These are phyloP conservation scores for Wickerhamomyces mucosus DNA, from an alignment of 805 yeast genomes.

Conservation along the genomic window DNA sequence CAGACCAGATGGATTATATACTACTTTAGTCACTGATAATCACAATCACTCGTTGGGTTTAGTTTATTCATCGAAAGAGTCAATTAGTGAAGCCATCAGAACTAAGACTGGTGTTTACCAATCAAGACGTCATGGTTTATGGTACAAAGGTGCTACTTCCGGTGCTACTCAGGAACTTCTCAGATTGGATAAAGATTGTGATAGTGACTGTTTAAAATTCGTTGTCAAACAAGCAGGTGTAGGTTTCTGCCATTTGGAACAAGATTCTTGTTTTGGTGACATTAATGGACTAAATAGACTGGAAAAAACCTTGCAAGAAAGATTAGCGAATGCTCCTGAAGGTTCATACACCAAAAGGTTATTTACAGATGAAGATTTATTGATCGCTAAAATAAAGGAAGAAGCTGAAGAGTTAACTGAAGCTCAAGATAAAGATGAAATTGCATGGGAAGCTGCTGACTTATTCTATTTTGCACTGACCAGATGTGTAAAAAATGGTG, in stretches of 20 bases:
- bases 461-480: constrained; percentile 67
- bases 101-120: constrained; percentile 87
- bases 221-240: constrained; percentile 76
- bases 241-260: constrained; percentile 89
- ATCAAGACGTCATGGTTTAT: constrained; percentile 83
- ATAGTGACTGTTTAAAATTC: constrained; percentile 82
- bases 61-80: constrained; percentile 81
- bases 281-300: constrained; percentile 58
- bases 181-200: constrained; percentile 74
- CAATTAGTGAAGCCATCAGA: constrained; percentile 72
- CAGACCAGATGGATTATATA: constrained; percentile 74
- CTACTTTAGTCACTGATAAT: constrained; percentile 71
- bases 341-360: constrained; percentile 93
- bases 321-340: constrained; percentile 66
- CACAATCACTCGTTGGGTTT: constrained; percentile 74
- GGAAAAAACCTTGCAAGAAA: constrained; percentile 53
- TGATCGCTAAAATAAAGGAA: constrained; percentile 84
- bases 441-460: constrained; percentile 98
- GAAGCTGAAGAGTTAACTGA: constrained; percentile 95
- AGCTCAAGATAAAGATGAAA: constrained; percentile 57
- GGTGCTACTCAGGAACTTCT: constrained; percentile 85
- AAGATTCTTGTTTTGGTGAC: constrained; percentile 73
- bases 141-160: constrained; percentile 96
- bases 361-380: constrained; percentile 64
- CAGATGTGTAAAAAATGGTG: constrained; percentile 71